These are phyloP conservation scores for Amauroascus verrucosus DNA, from an alignment of 2,329 filamentous ascomycete species.

Conservation along the genomic window DNA sequence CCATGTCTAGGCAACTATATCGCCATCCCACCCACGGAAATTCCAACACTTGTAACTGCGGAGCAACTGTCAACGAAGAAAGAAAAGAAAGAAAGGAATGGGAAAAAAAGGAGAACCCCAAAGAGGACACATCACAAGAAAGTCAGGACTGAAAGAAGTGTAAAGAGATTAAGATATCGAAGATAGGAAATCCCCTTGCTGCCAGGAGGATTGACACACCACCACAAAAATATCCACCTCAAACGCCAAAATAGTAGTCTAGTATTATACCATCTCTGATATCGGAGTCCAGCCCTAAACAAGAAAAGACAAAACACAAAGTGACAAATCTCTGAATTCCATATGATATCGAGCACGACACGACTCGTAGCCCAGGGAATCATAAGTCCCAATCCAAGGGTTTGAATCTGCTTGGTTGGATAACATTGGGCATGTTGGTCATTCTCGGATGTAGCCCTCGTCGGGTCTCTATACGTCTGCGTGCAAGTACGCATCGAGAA, in stretches of 20 bases:
- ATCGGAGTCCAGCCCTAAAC: not conserved
- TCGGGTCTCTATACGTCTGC: not conserved
- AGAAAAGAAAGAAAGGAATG: not conserved
- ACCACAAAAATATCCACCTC: not conserved
- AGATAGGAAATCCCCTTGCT: not conserved
- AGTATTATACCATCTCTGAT: slow-evolving; percentile 9
- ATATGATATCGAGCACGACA: not conserved
- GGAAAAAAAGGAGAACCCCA: slow-evolving; percentile 15
- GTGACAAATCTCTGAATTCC: not conserved
- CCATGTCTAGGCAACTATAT: slow-evolving; percentile 4
- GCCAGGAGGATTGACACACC: not conserved
- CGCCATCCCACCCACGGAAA: not conserved
- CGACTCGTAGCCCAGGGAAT: not conserved
- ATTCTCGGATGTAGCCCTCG: not conserved
- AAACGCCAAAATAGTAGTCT: slow-evolving; percentile 6
- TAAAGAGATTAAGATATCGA: not conserved
- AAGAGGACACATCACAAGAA: slow-evolving; percentile 5
- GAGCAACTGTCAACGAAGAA: not conserved
- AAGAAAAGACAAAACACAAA: not conserved
- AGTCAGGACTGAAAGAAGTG: slow-evolving; percentile 8
- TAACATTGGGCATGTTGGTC: not conserved
- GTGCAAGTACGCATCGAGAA: not conserved
- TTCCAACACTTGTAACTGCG: not conserved
- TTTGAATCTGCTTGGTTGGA: not conserved
- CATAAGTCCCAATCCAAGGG: not conserved